phyloP scores from a whole-genome alignment of 1,284 basidiomycete genomes.

The Tetrapyrgos nigripes region DNA sequence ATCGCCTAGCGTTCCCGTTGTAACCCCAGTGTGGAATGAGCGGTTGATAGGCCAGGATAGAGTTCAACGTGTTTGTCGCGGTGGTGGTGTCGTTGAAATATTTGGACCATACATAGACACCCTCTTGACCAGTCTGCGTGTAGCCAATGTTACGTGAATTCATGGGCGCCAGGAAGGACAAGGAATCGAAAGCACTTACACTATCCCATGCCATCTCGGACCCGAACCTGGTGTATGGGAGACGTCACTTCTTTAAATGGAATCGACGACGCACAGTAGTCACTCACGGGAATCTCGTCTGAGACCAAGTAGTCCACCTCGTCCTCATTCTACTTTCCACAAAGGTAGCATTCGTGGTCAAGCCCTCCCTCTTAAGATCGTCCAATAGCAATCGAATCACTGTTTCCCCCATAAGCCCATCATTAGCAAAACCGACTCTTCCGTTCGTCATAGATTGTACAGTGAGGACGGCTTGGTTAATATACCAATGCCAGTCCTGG shows the following conservation, averaged over 20 bases:
- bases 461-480: constrained; percentile 60
- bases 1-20: constrained; percentile 65
- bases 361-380: too few relatives aligned
- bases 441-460: constrained; percentile 55
- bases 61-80: constrained; percentile 58
- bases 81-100: too few relatives aligned
- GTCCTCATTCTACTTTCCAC: constrained; percentile 54
- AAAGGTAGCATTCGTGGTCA: too few relatives aligned
- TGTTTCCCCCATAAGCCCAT: constrained; percentile 66
- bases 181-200: too few relatives aligned
- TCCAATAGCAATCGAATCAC: constrained; percentile 53
- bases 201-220: too few relatives aligned
- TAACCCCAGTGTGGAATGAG: constrained; percentile 67
- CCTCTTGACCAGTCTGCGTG: too few relatives aligned
- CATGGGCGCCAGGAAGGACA: too few relatives aligned
- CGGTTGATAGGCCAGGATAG: constrained; percentile 64
- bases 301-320: constrained; percentile 52
- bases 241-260: too few relatives aligned
- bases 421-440: constrained; percentile 51
- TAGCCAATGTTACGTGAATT: too few relatives aligned
- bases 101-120: too few relatives aligned
- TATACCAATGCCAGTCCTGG: constrained; percentile 62
- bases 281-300: constrained; percentile 57
- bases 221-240: too few relatives aligned
- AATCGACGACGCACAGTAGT: constrained; percentile 1